Percentiles rank a stretch among this genome's conserved stretches.
phyloP scores from a whole-genome alignment of 805 yeast species.

The Wickerhamiella sorbophila region DNA sequence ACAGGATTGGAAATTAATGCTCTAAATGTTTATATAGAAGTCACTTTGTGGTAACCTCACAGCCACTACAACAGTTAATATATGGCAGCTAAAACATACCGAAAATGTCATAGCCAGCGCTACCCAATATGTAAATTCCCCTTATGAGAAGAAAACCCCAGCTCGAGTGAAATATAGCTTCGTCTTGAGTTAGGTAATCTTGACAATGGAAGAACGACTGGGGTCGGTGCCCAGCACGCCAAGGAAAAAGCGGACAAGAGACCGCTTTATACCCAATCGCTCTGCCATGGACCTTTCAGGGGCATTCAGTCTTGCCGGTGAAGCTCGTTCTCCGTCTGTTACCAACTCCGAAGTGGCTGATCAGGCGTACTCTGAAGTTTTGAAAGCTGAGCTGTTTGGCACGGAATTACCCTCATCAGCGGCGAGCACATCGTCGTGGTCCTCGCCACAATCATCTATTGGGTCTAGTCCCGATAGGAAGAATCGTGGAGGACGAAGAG shows the following conservation, averaged over 20 bases:
- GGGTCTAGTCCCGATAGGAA: conserved; percentile 5
- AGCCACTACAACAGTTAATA: too few species aligned
- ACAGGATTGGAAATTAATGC: too few species aligned
- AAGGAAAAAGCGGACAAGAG: conserved; percentile 24
- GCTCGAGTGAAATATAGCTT: too few species aligned
- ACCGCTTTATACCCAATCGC: conserved; percentile 76
- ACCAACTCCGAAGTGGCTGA: conserved; percentile 38
- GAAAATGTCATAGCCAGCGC: too few species aligned
- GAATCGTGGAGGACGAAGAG: neutral
- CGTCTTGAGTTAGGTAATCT: neutral
- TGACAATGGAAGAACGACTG: neutral
- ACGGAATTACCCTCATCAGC: conserved; percentile 44
- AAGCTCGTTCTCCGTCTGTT: conserved; percentile 25
- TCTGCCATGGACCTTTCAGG: conserved; percentile 80
- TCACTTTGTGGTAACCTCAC: too few species aligned
- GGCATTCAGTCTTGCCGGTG: conserved; percentile 44
- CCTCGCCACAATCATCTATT: conserved; percentile 1
- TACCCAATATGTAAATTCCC: too few species aligned
- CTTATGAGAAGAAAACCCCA: too few species aligned
- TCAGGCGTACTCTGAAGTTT: conserved; percentile 68
- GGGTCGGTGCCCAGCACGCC: conserved; percentile 15
- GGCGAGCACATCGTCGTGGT: conserved; percentile 2
- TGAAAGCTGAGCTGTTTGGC: conserved; percentile 85
- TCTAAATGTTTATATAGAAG: too few species aligned
- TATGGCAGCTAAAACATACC: too few species aligned